A percentile compares a stretch with the other conserved stretches of the same genome.
phyloP scores from a whole-genome alignment of 805 yeast species.

The Metschnikowia hibisci region DNA sequence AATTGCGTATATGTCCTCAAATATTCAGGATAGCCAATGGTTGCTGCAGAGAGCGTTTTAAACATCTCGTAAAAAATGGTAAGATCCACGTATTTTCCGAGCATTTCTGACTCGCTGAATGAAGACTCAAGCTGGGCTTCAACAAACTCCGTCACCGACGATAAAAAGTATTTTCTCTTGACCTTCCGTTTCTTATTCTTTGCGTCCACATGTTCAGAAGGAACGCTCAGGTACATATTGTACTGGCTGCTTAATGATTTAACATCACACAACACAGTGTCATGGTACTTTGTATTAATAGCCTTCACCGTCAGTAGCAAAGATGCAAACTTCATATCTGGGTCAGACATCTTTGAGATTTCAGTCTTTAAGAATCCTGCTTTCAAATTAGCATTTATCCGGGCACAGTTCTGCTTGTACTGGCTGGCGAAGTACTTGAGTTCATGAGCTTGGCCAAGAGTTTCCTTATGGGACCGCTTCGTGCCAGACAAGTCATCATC shows the following conservation, averaged over 20 bases:
- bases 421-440: constrained; percentile 47
- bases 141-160: constrained; percentile 49
- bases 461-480: constrained; percentile 47
- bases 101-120: constrained; percentile 58
- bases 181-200: constrained; percentile 17
- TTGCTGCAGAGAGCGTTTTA: constrained; percentile 34
- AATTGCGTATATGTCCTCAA: constrained; percentile 44
- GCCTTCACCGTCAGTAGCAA: constrained; percentile 20
- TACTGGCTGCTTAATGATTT: constrained; percentile 13
- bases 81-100: constrained; percentile 65
- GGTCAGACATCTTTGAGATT: constrained; percentile 15
- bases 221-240: constrained; percentile 29
- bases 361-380: constrained; percentile 11
- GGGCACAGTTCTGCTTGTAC: constrained; percentile 28
- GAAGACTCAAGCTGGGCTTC: constrained; percentile 36
- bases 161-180: constrained; percentile 39
- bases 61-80: constrained; percentile 48
- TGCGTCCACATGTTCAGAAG: constrained; percentile 20
- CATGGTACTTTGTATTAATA: constrained; percentile 20
- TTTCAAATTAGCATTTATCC: constrained; percentile 4
- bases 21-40: constrained; percentile 47
- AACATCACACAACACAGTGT: constrained; percentile 16
- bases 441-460: constrained; percentile 66
- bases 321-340: constrained; percentile 31
- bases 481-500: constrained; percentile 19